phyloP scores from a whole-genome alignment of 805 yeast species.

The Danielia oregonensis region DNA sequence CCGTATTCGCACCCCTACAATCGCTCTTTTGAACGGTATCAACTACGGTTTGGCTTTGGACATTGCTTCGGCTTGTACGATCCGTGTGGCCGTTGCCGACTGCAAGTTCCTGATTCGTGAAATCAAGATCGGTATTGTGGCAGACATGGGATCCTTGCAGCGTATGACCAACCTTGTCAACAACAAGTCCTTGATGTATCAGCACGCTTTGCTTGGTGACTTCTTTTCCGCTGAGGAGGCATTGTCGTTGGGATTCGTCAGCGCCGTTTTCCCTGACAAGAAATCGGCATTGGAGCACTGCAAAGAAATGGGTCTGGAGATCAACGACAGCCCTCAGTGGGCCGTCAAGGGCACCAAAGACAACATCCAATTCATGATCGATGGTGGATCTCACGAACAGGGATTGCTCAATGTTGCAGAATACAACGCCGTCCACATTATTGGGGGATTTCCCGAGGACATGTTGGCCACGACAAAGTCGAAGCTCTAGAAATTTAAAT shows the following conservation, averaged over 20 bases:
- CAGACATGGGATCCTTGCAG: slow-evolving; percentile 77
- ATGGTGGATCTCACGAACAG: slow-evolving; percentile 33
- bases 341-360: slow-evolving; percentile 65
- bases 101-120: slow-evolving; percentile 60
- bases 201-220: slow-evolving; percentile 60
- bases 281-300: slow-evolving; percentile 49
- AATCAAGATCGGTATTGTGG: slow-evolving; percentile 68
- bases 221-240: slow-evolving; percentile 56
- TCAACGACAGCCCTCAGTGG: slow-evolving; percentile 48
- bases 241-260: slow-evolving; percentile 49
- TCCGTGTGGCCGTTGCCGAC: slow-evolving; percentile 54
- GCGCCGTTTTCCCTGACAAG: slow-evolving; percentile 42
- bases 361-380: slow-evolving; percentile 40
- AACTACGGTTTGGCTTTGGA: slow-evolving; percentile 68
- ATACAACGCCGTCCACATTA: slow-evolving; percentile 43
- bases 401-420: slow-evolving; percentile 53
- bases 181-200: slow-evolving; percentile 56
- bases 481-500: slow-evolving; percentile 4
- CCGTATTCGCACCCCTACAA: slow-evolving; percentile 55
- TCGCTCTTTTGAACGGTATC: slow-evolving; percentile 63
- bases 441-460: slow-evolving; percentile 13
- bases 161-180: slow-evolving; percentile 53
- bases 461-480: slow-evolving; percentile 1
- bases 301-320: slow-evolving; percentile 43
- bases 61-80: slow-evolving; percentile 53